phyloP scores from a whole-genome alignment of 164 flowering plant genomes.

The Warburgia ugandensis region DNA sequence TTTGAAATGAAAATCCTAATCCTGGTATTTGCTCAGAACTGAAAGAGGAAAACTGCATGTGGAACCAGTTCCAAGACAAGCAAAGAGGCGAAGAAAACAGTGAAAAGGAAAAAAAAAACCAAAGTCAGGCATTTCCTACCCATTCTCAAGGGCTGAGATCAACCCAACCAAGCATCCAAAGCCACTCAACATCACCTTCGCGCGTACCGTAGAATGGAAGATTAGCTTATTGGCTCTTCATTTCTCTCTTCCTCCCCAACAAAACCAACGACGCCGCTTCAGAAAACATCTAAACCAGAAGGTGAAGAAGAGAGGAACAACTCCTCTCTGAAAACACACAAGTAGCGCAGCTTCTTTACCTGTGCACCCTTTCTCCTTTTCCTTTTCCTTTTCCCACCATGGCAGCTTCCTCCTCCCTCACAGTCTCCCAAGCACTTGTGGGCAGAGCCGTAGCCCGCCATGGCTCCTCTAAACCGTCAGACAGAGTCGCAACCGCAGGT shows the following conservation, averaged over 20 bases:
- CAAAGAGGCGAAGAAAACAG: background rate
- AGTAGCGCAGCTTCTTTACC: conserved; percentile 6
- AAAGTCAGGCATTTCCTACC: conserved; percentile 30
- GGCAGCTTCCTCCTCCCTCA: conserved; percentile 38
- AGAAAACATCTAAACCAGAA: too few relatives aligned
- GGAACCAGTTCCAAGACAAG: too few relatives aligned
- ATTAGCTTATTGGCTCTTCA: background rate
- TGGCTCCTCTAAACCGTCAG: conserved; percentile 11
- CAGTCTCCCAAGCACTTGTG: conserved; percentile 27
- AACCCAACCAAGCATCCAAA: background rate
- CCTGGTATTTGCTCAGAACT: too few relatives aligned
- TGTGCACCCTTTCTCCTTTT: background rate
- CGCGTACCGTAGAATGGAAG: too few relatives aligned
- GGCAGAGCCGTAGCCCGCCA: conserved; percentile 29
- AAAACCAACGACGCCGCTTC: background rate
- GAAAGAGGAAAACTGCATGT: too few relatives aligned
- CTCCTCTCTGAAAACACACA: background rate
- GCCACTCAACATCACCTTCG: conserved; percentile 3
- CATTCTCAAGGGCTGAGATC: conserved; percentile 28
- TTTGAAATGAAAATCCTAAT: too few relatives aligned
- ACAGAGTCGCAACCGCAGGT: conserved; percentile 17
- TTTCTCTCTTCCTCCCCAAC: background rate
- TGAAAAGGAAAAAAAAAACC: conserved; percentile 5
- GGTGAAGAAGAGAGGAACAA: background rate
- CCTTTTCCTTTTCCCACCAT: conserved; percentile 23